These are phyloP conservation scores for Fragilaria radians DNA, from an alignment of 108 stramenopile genomes.

Conservation along the genomic window DNA sequence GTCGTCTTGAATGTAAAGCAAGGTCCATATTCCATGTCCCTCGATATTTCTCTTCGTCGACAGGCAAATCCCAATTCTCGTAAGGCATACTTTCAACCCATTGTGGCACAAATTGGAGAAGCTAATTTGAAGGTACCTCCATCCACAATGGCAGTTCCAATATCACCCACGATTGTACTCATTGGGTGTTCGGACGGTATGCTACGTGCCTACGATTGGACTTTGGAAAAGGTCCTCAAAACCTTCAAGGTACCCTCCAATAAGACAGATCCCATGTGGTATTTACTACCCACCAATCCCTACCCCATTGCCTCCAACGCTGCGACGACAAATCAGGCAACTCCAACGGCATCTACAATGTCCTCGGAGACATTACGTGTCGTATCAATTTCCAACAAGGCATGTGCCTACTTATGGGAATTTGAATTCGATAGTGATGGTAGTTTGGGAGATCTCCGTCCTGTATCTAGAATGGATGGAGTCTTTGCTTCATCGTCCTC, in stretches of 20 bases:
- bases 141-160: constrained; percentile 18
- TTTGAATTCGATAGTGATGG: constrained; percentile 13
- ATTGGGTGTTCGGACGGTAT: constrained; percentile 59
- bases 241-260: constrained; percentile 35
- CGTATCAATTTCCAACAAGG: constrained; percentile 47
- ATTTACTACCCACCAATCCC: constrained; percentile 43
- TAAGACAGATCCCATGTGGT: constrained; percentile 46
- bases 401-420: constrained; percentile 50
- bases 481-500: not conserved
- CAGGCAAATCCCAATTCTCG: not conserved
- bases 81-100: constrained; percentile 5
- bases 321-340: not conserved
- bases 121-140: not conserved
- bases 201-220: constrained; percentile 48
- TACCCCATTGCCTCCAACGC: constrained; percentile 40
- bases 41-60: not conserved
- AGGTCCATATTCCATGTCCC: constrained; percentile 1
- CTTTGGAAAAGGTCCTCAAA: constrained; percentile 30
- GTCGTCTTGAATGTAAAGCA: constrained; percentile 1
- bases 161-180: constrained; percentile 21
- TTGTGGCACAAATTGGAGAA: constrained; percentile 6
- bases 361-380: constrained; percentile 19
- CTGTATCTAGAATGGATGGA: constrained; percentile 45
- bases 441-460: constrained; percentile 28
- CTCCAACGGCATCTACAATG: not conserved